Percentiles rank a stretch among this genome's conserved stretches.
Conservation (phyloP, 257 asterid genomes). For the Anisodus acutangulus region DNA sequence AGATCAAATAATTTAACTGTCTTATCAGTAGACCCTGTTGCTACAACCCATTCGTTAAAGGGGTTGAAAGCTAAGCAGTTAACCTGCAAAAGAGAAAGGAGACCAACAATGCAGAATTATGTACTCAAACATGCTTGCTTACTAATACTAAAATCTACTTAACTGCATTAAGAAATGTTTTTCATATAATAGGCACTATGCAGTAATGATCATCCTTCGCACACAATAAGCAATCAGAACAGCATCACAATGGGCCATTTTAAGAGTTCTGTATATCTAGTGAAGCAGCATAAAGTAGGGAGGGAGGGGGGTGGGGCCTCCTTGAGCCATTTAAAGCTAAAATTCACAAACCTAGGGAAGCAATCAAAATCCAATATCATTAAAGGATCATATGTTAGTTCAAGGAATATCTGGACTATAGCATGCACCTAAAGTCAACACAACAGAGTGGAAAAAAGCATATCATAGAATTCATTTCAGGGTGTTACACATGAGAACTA, state of each 20-base stretch:
- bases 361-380: not conserved
- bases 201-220: slow-evolving; percentile 6
- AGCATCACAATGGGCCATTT: not conserved
- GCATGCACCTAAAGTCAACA: slow-evolving; percentile 25
- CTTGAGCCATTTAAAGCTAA: slow-evolving; percentile 16
- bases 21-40: slow-evolving; percentile 95
- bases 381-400: not conserved
- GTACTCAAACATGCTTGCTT: not conserved
- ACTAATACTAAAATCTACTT: not conserved
- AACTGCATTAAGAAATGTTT: slow-evolving; percentile 4
- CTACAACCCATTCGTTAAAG: slow-evolving; percentile 91
- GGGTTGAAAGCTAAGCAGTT: slow-evolving; percentile 97
- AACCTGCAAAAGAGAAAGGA: slow-evolving; percentile 54
- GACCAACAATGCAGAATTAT: not conserved
- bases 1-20: slow-evolving; percentile 87
- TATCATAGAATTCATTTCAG: not conserved
- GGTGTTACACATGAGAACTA: slow-evolving; percentile 1
- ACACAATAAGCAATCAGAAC: not conserved
- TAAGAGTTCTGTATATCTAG: not conserved
- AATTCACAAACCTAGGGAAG: not conserved
- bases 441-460: not conserved
- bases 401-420: not conserved
- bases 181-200: not conserved
- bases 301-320: not conserved
- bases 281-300: slow-evolving; percentile 6